Percentiles rank a stretch among this genome's conserved stretches.
These are phyloP conservation scores for Coemansia sp. DNA, from an alignment of 192 early-diverging fungal species.

Conservation along the genomic window DNA sequence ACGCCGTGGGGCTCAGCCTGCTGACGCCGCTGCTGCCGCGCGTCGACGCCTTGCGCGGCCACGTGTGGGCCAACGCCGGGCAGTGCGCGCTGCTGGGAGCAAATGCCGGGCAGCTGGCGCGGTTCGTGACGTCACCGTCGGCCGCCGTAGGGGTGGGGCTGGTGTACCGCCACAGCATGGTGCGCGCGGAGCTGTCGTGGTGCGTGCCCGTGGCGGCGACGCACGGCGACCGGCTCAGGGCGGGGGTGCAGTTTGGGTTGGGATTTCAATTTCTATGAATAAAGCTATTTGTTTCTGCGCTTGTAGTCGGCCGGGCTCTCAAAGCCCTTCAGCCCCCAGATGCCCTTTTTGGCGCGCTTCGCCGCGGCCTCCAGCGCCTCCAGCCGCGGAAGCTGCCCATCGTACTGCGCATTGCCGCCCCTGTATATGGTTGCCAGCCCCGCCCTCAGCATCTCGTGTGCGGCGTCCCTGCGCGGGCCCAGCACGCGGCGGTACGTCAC, in stretches of 20 bases:
- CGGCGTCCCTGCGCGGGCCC: constrained; percentile 27
- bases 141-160: constrained; percentile 81
- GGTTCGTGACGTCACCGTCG: constrained; percentile 63
- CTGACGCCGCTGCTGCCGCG: constrained; percentile 70
- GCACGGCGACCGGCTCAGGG: constrained; percentile 63
- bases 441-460: constrained; percentile 39
- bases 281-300: constrained; percentile 13
- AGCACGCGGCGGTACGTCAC: constrained; percentile 24
- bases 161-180: constrained; percentile 79
- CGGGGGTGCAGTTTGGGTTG: constrained; percentile 84
- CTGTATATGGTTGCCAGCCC: constrained; percentile 38
- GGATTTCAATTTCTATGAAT: constrained; percentile 71
- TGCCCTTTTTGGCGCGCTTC: constrained; percentile 26
- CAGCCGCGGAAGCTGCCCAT: constrained; percentile 37
- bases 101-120: constrained; percentile 26
- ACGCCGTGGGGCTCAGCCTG: constrained; percentile 74
- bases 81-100: constrained; percentile 57
- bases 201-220: constrained; percentile 75
- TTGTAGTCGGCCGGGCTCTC: constrained; percentile 49
- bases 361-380: constrained; percentile 30
- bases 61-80: constrained; percentile 90
- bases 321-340: constrained; percentile 42
- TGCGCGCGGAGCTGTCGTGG: constrained; percentile 89
- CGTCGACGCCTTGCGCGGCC: constrained; percentile 68
- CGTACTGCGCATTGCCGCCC: constrained; percentile 49